These are phyloP conservation scores for Xylaria sp. DNA, from an alignment of 2,329 filamentous ascomycete genomes.

Conservation along the genomic window DNA sequence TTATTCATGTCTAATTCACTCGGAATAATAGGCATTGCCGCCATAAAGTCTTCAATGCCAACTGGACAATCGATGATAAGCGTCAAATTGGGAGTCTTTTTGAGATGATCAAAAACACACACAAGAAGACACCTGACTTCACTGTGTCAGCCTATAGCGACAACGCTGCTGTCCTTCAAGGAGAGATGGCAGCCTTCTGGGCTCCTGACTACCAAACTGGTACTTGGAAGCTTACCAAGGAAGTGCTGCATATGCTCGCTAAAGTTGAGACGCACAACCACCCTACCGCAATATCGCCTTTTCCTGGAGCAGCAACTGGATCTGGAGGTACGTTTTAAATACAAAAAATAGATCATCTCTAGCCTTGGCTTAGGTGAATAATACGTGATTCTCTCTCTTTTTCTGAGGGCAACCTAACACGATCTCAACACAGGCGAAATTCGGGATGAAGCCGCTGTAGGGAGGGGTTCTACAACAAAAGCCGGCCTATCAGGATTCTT, in stretches of 20 bases:
- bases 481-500: slow-evolving; percentile 92
- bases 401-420: slow-evolving; percentile 15
- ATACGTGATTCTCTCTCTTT: not conserved
- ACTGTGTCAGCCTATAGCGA: slow-evolving; percentile 98
- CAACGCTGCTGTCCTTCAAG: slow-evolving; percentile 92
- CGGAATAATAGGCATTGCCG: slow-evolving; percentile 40
- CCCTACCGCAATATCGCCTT: slow-evolving; percentile 85
- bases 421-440: slow-evolving; percentile 26
- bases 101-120: slow-evolving; percentile 95
- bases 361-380: not conserved
- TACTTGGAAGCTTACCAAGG: slow-evolving; percentile 87
- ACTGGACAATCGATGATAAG: slow-evolving; percentile 92
- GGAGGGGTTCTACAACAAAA: slow-evolving; percentile 91
- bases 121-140: slow-evolving; percentile 80
- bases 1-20: slow-evolving; percentile 20
- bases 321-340: slow-evolving; percentile 72
- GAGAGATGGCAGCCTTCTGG: slow-evolving; percentile 80
- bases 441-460: slow-evolving; percentile 90
- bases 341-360: not conserved
- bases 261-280: slow-evolving; percentile 99
- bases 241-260: slow-evolving; percentile 85
- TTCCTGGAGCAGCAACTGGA: slow-evolving; percentile 89
- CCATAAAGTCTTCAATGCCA: slow-evolving; percentile 80
- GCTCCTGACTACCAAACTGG: slow-evolving; percentile 87
- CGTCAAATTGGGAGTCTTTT: slow-evolving; percentile 85